Evolutionary conservation across 345 rosid species (phyloP), one percentile per base, ranked within the genome.

Genomic region (Cardamine chenopodiifolia): DNA sequence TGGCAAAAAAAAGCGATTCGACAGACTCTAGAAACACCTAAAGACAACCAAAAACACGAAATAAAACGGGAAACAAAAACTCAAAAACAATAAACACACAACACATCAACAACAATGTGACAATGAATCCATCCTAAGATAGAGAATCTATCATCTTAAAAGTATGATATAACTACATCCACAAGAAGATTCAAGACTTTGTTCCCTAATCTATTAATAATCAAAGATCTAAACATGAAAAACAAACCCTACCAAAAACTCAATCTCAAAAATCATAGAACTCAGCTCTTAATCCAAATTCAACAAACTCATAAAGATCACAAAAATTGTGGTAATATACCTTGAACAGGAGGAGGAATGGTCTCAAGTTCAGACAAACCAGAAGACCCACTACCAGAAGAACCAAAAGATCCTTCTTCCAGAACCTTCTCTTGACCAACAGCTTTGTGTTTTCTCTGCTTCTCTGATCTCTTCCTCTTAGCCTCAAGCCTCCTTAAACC

Each of bases 391-490:
- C 86, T 87, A 6, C 83, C 86, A 22, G 80, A 90, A 56, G 92
- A 90, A 44, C 86, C 93, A 61, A 75, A 75, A 48, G 86, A 83
- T 13, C 85, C 86, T 40, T 84, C 88, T 40, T 69, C 64, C 13
- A 60, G 47, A 60, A 68, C 47, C 69, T 66, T 67, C 7, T 77
- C 85, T 44, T 81, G 61, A 11, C 35, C 63, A 25, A 19, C 65
- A 58, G 52, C 47, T 62, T 48, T 66, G 2, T 40, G 77, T 56
- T 78, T 86, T 77, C 80, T 84, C 78, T 84, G 93, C 73, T 89
- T 92, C 85, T 88, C 88, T n/a, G 80, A 70, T 68, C 91, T 82
- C 83, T 88, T 90, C 79, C 97, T 80, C 82, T 90, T 93, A 5
- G 89, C 95, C 71, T 87, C 92, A 78, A 86, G 75, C 71, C 96